phyloP scores from a whole-genome alignment of 75 land plant genomes.

The Sequoiadendron giganteum region DNA sequence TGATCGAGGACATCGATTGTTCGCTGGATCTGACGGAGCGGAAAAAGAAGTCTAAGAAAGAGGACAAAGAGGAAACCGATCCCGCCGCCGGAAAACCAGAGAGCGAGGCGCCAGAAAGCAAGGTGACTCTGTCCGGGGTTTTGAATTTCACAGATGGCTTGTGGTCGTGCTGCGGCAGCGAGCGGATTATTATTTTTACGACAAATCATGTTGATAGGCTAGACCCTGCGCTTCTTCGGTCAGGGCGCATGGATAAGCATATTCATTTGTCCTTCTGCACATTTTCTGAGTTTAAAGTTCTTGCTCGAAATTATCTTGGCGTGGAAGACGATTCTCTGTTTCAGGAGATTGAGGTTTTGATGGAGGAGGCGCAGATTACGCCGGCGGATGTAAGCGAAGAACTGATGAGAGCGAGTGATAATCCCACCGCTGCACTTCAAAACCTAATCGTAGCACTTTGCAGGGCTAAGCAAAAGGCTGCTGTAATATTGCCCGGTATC shows the following conservation, averaged over 20 bases:
- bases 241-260: slow-evolving; percentile 41
- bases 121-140: background rate
- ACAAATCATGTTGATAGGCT: slow-evolving; percentile 36
- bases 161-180: slow-evolving; percentile 43
- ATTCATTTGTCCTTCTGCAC: slow-evolving; percentile 20
- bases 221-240: slow-evolving; percentile 35
- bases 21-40: slow-evolving; percentile 22
- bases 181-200: slow-evolving; percentile 40
- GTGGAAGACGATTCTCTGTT: slow-evolving; percentile 21
- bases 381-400: slow-evolving; percentile 52
- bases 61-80: background rate
- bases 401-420: background rate
- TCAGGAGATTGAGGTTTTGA: background rate
- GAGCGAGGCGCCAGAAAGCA: background rate
- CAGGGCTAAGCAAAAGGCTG: background rate
- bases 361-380: slow-evolving; percentile 36
- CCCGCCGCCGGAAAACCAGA: background rate
- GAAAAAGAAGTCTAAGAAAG: background rate
- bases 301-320: slow-evolving; percentile 26
- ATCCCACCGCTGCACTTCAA: background rate
- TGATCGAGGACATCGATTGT: slow-evolving; percentile 52
- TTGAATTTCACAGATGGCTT: slow-evolving; percentile 33
- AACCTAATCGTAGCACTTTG: background rate
- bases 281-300: slow-evolving; percentile 22
- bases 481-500: background rate